Base-by-base conservation (phyloP, 1,284 basidiomycete genomes). In the Apiotrichum brassicae region DNA sequence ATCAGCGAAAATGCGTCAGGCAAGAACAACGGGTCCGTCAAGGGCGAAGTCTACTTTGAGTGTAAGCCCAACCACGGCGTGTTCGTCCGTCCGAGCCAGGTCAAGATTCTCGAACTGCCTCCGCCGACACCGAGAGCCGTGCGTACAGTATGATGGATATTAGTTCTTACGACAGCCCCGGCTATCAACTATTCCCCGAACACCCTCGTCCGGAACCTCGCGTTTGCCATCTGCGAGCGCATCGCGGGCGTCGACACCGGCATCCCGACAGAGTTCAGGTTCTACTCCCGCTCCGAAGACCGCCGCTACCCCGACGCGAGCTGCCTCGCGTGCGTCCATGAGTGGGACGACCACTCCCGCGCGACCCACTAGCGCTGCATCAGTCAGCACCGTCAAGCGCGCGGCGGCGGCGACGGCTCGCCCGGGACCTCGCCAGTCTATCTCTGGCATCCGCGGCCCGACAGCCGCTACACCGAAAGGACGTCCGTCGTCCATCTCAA, bases 21-120 rank as follows among this genome's bases (percentile, higher is more conserved):
- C 34, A 97, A 97, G 83, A 98, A 99, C 76, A 87, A 98, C 64
- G 95, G 95, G 2, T 81, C 82, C 1, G 87, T 99, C 1, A 79
- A 85, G 42, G 92, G 87, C 24, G 77, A 84, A 50, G 63, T 75
- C 8, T 99, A 98, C 76, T 98, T 99, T 71, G 78, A 77, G 16
- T 94, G 90, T 74, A 78, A 80, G 60, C 77, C 79, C 46, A 77
- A 78, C 32, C 77, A 87, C 71, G 95, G 95, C 39, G 86, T 97
- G 35, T 98, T 99, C 70, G 86, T 97, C 5, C 79, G 91, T 20
- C 83, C 87, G 0, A 86, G 85, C 65, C 89, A 93, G 71, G 87
- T 97, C 53, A 87, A 82, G 64, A 65, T 82, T n/a, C 47, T 71
- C 14, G 66, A 67, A 37, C 8, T 46, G 24, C 62, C 64, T 22